A percentile compares a stretch with the other conserved stretches of the same genome.
phyloP scores from a whole-genome alignment of 164 flowering plant genomes.

The Protea cynaroides region DNA sequence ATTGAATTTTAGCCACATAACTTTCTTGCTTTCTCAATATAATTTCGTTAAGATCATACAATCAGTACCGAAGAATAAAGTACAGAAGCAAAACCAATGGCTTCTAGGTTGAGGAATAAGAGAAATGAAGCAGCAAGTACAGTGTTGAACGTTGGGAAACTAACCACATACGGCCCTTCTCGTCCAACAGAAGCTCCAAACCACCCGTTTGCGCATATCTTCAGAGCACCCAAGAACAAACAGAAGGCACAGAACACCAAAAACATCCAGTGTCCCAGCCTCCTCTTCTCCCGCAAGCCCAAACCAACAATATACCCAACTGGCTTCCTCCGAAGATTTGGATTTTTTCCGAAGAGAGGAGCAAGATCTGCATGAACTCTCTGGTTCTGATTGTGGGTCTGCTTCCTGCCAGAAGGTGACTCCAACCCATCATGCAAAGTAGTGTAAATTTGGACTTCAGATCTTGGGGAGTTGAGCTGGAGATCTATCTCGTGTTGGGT shows the following conservation, averaged over 20 bases:
- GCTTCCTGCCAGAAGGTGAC: conserved; percentile 29
- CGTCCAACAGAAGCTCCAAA: conserved; percentile 68
- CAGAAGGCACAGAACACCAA: conserved; percentile 79
- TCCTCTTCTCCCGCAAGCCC: conserved; percentile 55
- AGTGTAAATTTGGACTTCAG: conserved; percentile 28
- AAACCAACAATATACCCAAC: conserved; percentile 27
- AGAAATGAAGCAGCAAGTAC: neutral
- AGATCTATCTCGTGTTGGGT: conserved; percentile 71
- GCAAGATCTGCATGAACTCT: conserved; percentile 20
- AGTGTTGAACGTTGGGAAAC: neutral
- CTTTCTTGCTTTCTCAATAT: no score
- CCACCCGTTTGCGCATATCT: conserved; percentile 79
- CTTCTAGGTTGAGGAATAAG: neutral
- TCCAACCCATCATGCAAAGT: conserved; percentile 36
- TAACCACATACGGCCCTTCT: conserved; percentile 15
- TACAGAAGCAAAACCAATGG: neutral
- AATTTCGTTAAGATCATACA: neutral
- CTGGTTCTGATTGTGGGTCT: conserved; percentile 24
- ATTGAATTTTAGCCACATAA: no score
- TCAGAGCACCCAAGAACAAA: conserved; percentile 70
- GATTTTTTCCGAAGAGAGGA: conserved; percentile 13
- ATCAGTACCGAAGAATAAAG: neutral
- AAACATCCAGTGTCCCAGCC: conserved; percentile 82
- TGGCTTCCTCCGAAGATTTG: conserved; percentile 23
- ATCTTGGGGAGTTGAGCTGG: conserved; percentile 64